phyloP scores from a whole-genome alignment of 176 grass and related monocot species.

The Alopecurus myosuroides region DNA sequence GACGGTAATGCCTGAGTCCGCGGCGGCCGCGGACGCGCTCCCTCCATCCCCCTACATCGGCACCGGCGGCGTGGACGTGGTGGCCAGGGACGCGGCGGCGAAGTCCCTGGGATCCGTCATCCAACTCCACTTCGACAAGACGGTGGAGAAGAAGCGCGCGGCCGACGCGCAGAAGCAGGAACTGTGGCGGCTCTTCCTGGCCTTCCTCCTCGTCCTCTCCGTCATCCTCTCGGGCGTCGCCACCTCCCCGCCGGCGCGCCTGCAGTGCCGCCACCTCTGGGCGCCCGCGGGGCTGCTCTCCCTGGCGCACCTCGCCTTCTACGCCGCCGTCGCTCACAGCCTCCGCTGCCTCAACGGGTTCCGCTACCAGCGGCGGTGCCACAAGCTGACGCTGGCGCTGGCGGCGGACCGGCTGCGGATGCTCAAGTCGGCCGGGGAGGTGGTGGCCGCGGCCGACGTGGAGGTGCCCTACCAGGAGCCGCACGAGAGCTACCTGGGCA shows the following conservation, averaged over 20 bases:
- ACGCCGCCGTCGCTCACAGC: constrained; percentile 87
- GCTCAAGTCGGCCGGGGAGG: constrained; percentile 45
- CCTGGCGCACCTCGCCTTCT: constrained; percentile 82
- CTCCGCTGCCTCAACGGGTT: constrained; percentile 93
- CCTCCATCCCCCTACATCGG: constrained; percentile 16
- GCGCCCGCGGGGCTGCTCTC: constrained; percentile 73
- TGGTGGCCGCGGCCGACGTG: constrained; percentile 54
- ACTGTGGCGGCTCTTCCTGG: constrained; percentile 89
- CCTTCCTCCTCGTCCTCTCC: constrained; percentile 89
- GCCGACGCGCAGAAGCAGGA: constrained; percentile 96
- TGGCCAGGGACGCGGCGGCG: constrained; percentile 52
- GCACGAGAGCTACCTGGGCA: constrained; percentile 73
- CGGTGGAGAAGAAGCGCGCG: constrained; percentile 85
- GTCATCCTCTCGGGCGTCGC: constrained; percentile 48
- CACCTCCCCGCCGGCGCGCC: constrained; percentile 25
- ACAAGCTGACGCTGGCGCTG: constrained; percentile 92
- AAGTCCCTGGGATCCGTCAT: constrained; percentile 66
- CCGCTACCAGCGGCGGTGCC: constrained; percentile 90
- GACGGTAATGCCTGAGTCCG: not conserved
- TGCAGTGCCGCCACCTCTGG: constrained; percentile 91
- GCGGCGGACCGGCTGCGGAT: constrained; percentile 71
- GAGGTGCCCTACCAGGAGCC: constrained; percentile 95
- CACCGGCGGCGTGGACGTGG: not conserved
- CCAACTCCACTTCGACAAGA: constrained; percentile 96
- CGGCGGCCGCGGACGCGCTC: constrained; percentile 8